Percentiles rank a stretch among this genome's conserved stretches.
Conservation (phyloP, 2,329 filamentous ascomycete species). For the Parafenestella ontariensis region DNA sequence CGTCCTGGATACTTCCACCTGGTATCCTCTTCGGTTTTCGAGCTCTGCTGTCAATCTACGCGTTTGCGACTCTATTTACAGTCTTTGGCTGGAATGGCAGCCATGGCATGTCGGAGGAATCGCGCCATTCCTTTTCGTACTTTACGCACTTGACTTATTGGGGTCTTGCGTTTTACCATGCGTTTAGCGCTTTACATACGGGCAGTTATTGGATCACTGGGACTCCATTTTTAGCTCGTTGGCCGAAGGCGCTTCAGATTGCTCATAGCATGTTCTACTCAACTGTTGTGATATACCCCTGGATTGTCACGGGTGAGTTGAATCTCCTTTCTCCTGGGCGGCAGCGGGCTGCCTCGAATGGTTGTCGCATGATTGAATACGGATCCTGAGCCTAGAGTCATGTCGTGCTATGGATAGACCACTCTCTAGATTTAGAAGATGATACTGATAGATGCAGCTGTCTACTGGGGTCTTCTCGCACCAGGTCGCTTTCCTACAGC, state of each 20-base stretch:
- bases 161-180: slow-evolving; percentile 81
- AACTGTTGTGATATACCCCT: slow-evolving; percentile 53
- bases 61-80: slow-evolving; percentile 73
- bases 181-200: slow-evolving; percentile 72
- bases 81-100: slow-evolving; percentile 70
- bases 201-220: slow-evolving; percentile 63
- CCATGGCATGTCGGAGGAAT: slow-evolving; percentile 55
- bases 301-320: slow-evolving; percentile 53
- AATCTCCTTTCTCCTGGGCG: neutral
- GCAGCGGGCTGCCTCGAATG: neutral
- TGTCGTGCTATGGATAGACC: neutral
- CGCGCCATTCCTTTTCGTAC: slow-evolving; percentile 71
- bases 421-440: neutral
- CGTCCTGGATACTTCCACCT: slow-evolving; percentile 80
- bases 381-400: neutral
- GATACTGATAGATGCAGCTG: slow-evolving; percentile 38
- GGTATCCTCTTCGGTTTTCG: slow-evolving; percentile 66
- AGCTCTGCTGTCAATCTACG: slow-evolving; percentile 65
- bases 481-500: slow-evolving; percentile 40
- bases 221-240: slow-evolving; percentile 45
- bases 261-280: slow-evolving; percentile 53
- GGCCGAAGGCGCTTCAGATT: slow-evolving; percentile 47
- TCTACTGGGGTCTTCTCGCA: slow-evolving; percentile 53
- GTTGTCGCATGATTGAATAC: neutral
- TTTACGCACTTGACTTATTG: slow-evolving; percentile 86